A percentile compares a stretch with the other conserved stretches of the same genome.
Evolutionary conservation across 768 basidiomycete species (phyloP).

Genomic region (Pleurotus cornucopiae): DNA sequence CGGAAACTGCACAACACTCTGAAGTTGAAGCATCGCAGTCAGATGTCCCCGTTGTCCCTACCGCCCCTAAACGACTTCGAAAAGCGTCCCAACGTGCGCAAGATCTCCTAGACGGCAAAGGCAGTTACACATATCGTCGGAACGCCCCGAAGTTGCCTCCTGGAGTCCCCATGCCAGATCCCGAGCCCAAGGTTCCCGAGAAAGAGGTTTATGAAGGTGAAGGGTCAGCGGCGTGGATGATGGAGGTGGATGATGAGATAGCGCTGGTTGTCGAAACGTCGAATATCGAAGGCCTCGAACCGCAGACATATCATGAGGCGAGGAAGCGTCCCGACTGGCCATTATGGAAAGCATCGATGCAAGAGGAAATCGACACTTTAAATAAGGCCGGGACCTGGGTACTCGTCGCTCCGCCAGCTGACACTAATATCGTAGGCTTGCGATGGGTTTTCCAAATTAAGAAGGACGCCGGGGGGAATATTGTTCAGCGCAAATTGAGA

Average conservation of each 20-base stretch:
- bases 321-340: slow-evolving; percentile 19
- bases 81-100: not conserved
- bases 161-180: slow-evolving; percentile 10
- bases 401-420: slow-evolving; percentile 18
- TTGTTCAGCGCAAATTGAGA: slow-evolving; percentile 28
- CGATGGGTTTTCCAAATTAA: slow-evolving; percentile 35
- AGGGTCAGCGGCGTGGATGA: slow-evolving; percentile 12
- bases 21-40: not conserved
- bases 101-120: not conserved
- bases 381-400: slow-evolving; percentile 25
- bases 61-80: not conserved
- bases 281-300: slow-evolving; percentile 24
- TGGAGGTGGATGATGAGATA: slow-evolving; percentile 15
- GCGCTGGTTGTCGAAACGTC: slow-evolving; percentile 19
- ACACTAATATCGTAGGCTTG: slow-evolving; percentile 21
- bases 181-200: not conserved
- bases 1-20: not conserved
- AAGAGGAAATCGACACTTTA: slow-evolving; percentile 20
- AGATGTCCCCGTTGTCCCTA: no score
- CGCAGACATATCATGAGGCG: slow-evolving; percentile 16
- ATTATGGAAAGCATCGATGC: slow-evolving; percentile 21
- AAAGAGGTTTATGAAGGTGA: slow-evolving; percentile 12
- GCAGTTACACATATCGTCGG: not conserved
- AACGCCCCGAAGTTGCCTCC: slow-evolving; percentile 5
- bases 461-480: slow-evolving; percentile 23